Evolutionary conservation across 2,329 filamentous ascomycete genomes (phyloP).

Genomic region (Cladosporium oxysporum): DNA sequence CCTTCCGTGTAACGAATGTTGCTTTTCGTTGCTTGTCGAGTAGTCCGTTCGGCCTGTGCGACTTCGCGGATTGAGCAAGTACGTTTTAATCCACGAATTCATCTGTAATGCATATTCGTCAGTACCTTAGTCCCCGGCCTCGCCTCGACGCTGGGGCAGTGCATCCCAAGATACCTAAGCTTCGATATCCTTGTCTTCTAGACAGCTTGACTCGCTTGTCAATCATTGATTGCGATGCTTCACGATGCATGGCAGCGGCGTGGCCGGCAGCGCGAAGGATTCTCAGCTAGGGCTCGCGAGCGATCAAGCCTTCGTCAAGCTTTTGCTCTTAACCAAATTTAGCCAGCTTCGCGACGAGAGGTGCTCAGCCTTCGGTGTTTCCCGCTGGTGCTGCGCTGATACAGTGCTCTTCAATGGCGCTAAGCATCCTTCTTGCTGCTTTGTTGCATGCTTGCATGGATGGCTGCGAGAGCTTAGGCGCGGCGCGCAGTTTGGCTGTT

Average conservation of each 20-base stretch:
- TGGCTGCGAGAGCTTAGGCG: neutral
- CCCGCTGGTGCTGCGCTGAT: neutral
- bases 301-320: neutral
- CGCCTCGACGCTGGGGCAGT: neutral
- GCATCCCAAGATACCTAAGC: neutral
- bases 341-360: neutral
- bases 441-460: neutral
- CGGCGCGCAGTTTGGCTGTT: neutral
- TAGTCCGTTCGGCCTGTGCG: neutral
- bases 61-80: neutral
- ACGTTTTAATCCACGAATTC: neutral
- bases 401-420: neutral
- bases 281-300: neutral
- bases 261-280: neutral
- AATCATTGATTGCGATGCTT: neutral
- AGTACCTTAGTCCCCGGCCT: neutral
- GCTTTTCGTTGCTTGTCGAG: neutral
- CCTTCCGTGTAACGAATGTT: neutral
- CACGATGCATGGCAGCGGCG: neutral
- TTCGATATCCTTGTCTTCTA: neutral
- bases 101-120: neutral
- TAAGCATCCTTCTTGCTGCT: neutral
- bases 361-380: neutral
- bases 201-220: neutral
- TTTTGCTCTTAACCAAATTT: neutral